These are phyloP conservation scores for Phlebiopsis gigantea DNA, from an alignment of 768 basidiomycete species.

Conservation along the genomic window DNA sequence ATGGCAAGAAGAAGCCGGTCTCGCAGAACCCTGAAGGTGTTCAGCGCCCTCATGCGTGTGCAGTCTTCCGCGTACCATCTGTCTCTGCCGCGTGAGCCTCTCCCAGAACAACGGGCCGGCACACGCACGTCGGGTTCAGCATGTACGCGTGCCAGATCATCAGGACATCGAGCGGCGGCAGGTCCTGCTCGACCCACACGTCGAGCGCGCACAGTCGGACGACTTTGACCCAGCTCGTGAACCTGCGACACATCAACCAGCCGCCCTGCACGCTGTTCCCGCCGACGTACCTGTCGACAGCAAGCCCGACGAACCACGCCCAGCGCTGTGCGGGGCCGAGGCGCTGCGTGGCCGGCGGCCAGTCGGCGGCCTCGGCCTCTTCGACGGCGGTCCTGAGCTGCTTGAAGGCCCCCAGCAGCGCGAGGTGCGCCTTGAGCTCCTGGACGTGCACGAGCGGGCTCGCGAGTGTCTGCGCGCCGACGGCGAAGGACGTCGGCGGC, in stretches of 20 bases:
- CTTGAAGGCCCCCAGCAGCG: slow-evolving; percentile 13
- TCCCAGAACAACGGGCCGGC: not conserved
- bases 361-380: not conserved
- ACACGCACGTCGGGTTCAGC: slow-evolving; percentile 31
- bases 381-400: slow-evolving; percentile 6
- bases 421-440: slow-evolving; percentile 14
- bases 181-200: slow-evolving; percentile 20
- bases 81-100: too few species aligned
- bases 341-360: not conserved
- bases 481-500: not conserved
- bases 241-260: slow-evolving; percentile 2
- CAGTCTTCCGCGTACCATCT: slow-evolving; percentile 19
- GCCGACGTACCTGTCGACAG: slow-evolving; percentile 12
- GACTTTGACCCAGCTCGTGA: not conserved
- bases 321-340: slow-evolving; percentile 6
- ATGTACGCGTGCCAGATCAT: slow-evolving; percentile 40
- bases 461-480: not conserved
- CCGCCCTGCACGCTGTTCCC: not conserved
- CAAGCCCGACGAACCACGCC: slow-evolving; percentile 13
- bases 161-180: slow-evolving; percentile 36
- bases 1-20: slow-evolving; percentile 8
- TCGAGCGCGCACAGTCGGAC: not conserved
- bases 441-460: slow-evolving; percentile 6
- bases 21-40: not conserved
- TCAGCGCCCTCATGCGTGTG: slow-evolving; percentile 8